A percentile compares a stretch with the other conserved stretches of the same genome.
phyloP scores from a whole-genome alignment of 345 rosid species.

The Salix brachista region DNA sequence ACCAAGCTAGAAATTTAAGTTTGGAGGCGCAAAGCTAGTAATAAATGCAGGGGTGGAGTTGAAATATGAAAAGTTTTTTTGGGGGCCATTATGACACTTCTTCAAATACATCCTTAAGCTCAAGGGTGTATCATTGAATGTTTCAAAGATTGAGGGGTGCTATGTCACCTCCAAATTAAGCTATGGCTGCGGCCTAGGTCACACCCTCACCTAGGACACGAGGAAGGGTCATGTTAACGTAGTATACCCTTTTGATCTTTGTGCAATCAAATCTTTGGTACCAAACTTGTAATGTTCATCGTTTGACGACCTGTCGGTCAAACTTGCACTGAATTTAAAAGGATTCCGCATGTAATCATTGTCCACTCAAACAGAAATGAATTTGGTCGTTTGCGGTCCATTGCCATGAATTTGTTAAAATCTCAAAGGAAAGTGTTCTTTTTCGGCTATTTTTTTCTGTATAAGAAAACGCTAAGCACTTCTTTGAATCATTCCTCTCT shows the following conservation, averaged over 20 bases:
- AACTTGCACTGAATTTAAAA: not conserved
- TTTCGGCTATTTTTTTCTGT: not conserved
- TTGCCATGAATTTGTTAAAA: not conserved
- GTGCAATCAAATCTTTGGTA: not conserved
- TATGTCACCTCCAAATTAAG: not conserved
- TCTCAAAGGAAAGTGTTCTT: not conserved
- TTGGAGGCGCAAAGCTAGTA: not conserved
- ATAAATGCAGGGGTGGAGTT: no score
- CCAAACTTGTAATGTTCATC: conserved; percentile 13
- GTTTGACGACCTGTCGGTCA: not conserved
- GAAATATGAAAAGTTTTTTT: no score
- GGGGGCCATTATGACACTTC: no score
- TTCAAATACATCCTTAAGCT: no score
- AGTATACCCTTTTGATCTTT: not conserved
- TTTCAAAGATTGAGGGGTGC: not conserved
- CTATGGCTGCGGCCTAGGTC: not conserved
- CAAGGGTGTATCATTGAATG: no score
- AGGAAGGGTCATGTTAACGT: not conserved
- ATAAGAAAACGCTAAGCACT: not conserved
- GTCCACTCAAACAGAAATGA: not conserved
- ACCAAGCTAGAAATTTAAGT: no score
- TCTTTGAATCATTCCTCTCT: not conserved
- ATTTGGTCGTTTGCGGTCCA: not conserved
- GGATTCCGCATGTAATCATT: no score
- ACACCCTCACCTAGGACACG: not conserved